A percentile compares a stretch with the other conserved stretches of the same genome.
These are phyloP conservation scores for Cercospora beticola DNA, from an alignment of 2,329 filamentous ascomycete species.

Conservation along the genomic window DNA sequence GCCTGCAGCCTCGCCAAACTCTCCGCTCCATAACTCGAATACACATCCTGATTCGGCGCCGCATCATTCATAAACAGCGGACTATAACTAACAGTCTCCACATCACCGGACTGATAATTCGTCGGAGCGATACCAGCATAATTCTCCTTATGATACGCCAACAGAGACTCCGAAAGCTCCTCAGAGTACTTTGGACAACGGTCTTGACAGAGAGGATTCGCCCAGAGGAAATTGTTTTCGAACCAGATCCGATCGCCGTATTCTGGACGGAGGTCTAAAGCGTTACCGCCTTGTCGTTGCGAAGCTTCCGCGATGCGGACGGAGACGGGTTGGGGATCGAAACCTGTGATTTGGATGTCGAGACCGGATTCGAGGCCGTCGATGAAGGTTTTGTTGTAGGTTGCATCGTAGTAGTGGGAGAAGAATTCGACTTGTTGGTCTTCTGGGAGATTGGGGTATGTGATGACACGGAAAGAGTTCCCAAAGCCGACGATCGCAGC, in stretches of 20 bases:
- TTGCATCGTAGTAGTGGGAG: conserved; percentile 15
- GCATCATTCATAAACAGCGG: conserved; percentile 31
- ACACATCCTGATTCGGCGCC: conserved; percentile 27
- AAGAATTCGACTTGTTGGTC: conserved; percentile 24
- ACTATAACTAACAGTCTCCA: conserved; percentile 16
- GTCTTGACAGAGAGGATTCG: conserved; percentile 21
- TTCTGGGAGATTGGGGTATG: conserved; percentile 21
- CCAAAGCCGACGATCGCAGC: conserved; percentile 22
- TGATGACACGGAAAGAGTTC: conserved; percentile 25
- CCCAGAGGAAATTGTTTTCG: conserved; percentile 26
- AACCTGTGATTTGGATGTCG: conserved; percentile 25
- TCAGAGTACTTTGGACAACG: conserved; percentile 21
- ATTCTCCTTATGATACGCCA: conserved; percentile 18
- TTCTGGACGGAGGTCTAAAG: conserved; percentile 20
- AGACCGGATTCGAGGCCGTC: conserved; percentile 16
- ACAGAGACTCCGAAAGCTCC: conserved; percentile 9
- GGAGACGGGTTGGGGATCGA: conserved; percentile 24
- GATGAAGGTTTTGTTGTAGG: conserved; percentile 15
- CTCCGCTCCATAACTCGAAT: conserved; percentile 24
- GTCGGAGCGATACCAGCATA: conserved; percentile 18
- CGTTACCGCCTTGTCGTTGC: conserved; percentile 21
- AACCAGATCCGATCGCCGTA: conserved; percentile 26
- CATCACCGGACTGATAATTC: conserved; percentile 24
- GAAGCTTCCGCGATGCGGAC: conserved; percentile 22
- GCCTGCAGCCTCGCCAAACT: conserved; percentile 26